phyloP scores from a whole-genome alignment of 148 eudicot genomes.

The Vaccinium darrowii region DNA sequence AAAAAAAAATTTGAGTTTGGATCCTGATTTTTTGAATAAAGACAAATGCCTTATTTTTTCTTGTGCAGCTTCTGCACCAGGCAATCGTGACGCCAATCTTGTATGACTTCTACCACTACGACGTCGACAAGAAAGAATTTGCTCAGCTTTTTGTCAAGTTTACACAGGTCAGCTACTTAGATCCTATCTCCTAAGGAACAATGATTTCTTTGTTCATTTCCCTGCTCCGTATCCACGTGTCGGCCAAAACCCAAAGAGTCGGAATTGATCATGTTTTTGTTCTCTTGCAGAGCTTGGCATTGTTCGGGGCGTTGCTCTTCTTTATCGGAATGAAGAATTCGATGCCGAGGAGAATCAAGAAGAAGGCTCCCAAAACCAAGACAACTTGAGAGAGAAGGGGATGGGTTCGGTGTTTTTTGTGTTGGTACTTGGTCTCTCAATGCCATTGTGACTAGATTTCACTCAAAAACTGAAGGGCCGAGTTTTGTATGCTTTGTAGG shows the following conservation, averaged over 20 bases:
- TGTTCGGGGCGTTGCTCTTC: slow-evolving; percentile 75
- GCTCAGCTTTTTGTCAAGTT: slow-evolving; percentile 68
- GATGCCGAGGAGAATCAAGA: slow-evolving; percentile 63
- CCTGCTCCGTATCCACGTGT: background rate
- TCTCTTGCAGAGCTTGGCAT: slow-evolving; percentile 62
- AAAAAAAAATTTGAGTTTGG: no score
- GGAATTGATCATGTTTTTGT: background rate
- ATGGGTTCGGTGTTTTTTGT: background rate
- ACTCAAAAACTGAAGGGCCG: background rate
- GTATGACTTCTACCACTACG: slow-evolving; percentile 93
- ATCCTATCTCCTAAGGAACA: background rate
- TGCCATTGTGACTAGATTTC: background rate
- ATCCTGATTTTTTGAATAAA: no score
- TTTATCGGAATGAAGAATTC: slow-evolving; percentile 88
- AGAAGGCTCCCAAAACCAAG: slow-evolving; percentile 67
- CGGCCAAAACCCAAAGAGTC: background rate
- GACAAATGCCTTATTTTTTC: background rate
- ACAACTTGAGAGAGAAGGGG: slow-evolving; percentile 12
- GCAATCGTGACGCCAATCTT: slow-evolving; percentile 70
- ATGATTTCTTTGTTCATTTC: background rate
- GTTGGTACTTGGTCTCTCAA: background rate
- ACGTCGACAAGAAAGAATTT: slow-evolving; percentile 65
- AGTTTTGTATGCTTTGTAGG: background rate
- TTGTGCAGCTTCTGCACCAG: slow-evolving; percentile 69
- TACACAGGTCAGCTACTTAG: slow-evolving; percentile 53